phyloP scores from a whole-genome alignment of 257 asterid species.

The Oldenlandia corymbosa region DNA sequence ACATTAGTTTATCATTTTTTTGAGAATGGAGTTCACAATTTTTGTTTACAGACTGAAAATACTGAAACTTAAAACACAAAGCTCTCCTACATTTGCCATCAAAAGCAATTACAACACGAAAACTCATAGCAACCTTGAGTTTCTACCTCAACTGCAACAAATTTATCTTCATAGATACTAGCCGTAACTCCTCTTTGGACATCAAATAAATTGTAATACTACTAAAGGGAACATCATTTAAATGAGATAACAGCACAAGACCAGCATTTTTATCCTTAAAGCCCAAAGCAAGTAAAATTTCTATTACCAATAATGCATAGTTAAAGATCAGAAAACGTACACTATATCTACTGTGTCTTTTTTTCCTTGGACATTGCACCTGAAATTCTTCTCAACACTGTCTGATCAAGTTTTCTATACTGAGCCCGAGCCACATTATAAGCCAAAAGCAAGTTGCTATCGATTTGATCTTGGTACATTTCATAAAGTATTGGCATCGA shows the following conservation, averaged over 20 bases:
- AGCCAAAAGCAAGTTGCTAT: slow-evolving; percentile 53
- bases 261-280: too few relatives aligned
- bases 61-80: too few relatives aligned
- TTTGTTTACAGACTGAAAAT: too few relatives aligned
- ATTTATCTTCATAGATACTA: not conserved
- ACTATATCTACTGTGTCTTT: slow-evolving; percentile 58
- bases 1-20: too few relatives aligned
- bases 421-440: slow-evolving; percentile 41
- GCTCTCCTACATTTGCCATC: too few relatives aligned
- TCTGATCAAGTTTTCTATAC: slow-evolving; percentile 43
- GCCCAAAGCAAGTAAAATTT: too few relatives aligned
- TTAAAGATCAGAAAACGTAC: slow-evolving; percentile 21
- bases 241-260: too few relatives aligned
- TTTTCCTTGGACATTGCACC: slow-evolving; percentile 50
- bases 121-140: not conserved
- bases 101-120: not conserved
- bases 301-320: not conserved
- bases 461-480: slow-evolving; percentile 71
- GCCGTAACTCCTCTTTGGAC: not conserved
- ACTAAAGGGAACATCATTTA: not conserved
- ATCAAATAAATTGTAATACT: not conserved
- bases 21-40: too few relatives aligned
- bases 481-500: slow-evolving; percentile 70
- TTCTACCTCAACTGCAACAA: not conserved
- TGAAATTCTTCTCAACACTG: slow-evolving; percentile 49